Evolutionary conservation across 345 rosid genomes (phyloP).

Genomic region (Citrus glauca): DNA sequence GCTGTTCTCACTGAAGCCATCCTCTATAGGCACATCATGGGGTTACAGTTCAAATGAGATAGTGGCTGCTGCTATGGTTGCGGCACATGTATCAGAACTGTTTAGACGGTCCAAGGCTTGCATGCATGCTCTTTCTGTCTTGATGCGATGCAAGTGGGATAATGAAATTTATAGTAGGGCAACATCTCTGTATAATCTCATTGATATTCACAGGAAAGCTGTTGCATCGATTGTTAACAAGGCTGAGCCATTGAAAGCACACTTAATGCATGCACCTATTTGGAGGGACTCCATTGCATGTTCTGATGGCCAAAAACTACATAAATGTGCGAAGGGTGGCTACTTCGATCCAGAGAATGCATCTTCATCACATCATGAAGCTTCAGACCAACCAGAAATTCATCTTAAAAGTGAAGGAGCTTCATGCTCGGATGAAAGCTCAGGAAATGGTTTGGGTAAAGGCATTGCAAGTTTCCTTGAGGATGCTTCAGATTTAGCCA

Average conservation of each 20-base stretch:
- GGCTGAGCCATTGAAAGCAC: constrained; percentile 90
- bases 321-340: constrained; percentile 31
- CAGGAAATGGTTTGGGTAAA: constrained; percentile 53
- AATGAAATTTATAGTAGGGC: constrained; percentile 73
- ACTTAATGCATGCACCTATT: constrained; percentile 52
- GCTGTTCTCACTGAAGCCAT: constrained; percentile 87
- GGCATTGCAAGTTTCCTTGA: constrained; percentile 55
- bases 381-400: constrained; percentile 34
- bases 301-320: constrained; percentile 42
- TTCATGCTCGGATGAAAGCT: constrained; percentile 36
- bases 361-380: constrained; percentile 36
- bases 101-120: constrained; percentile 91
- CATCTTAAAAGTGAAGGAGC: constrained; percentile 40
- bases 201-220: constrained; percentile 88
- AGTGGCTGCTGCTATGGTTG: constrained; percentile 99
- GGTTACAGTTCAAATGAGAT: constrained; percentile 92
- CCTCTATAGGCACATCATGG: constrained; percentile 92
- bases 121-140: constrained; percentile 73
- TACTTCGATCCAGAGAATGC: constrained; percentile 40
- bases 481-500: constrained; percentile 96
- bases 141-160: constrained; percentile 94
- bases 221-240: constrained; percentile 90
- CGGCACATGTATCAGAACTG: constrained; percentile 92
- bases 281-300: constrained; percentile 51
- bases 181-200: constrained; percentile 84